phyloP scores from a whole-genome alignment of 805 yeast genomes.

The Metschnikowia aberdeeniae region DNA sequence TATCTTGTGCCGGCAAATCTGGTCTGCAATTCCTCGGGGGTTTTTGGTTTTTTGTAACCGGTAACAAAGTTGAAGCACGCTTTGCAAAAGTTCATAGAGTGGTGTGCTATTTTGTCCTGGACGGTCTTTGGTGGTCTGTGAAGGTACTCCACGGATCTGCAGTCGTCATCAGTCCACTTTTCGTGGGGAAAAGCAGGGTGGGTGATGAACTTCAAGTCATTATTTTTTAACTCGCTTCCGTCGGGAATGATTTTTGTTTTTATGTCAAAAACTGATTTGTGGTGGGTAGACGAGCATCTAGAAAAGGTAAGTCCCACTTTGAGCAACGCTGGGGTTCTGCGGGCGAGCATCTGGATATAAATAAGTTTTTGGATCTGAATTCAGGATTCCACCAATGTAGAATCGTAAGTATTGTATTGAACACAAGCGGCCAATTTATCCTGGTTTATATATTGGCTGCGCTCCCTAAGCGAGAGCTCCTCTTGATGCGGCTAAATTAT shows the following conservation, averaged over 20 bases:
- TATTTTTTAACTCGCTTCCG: slow-evolving; percentile 16
- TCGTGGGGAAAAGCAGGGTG: slow-evolving; percentile 41
- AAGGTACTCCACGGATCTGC: slow-evolving; percentile 39
- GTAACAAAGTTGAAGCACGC: slow-evolving; percentile 56
- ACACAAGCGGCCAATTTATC: too few species aligned
- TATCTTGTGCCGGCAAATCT: slow-evolving; percentile 38
- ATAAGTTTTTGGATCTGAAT: too few species aligned
- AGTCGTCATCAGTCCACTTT: slow-evolving; percentile 25
- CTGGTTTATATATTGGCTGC: too few species aligned
- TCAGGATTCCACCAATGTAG: too few species aligned
- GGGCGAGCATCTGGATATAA: slow-evolving; percentile 5
- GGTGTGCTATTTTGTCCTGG: slow-evolving; percentile 51
- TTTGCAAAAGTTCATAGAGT: slow-evolving; percentile 44
- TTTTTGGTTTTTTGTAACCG: slow-evolving; percentile 58
- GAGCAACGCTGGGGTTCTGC: slow-evolving; percentile 6
- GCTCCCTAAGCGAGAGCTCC: too few species aligned
- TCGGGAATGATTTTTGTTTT: slow-evolving; percentile 14
- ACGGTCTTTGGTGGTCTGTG: slow-evolving; percentile 48
- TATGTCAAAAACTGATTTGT: slow-evolving; percentile 9
- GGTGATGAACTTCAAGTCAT: slow-evolving; percentile 35
- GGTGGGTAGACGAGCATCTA: slow-evolving; percentile 3
- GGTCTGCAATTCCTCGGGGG: slow-evolving; percentile 22
- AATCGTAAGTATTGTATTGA: too few species aligned
- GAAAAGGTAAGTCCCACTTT: slow-evolving; percentile 2
- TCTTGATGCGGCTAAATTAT: too few species aligned